phyloP scores from a whole-genome alignment of 495 filamentous ascomycete genomes.

The Talaromyces ruber region DNA sequence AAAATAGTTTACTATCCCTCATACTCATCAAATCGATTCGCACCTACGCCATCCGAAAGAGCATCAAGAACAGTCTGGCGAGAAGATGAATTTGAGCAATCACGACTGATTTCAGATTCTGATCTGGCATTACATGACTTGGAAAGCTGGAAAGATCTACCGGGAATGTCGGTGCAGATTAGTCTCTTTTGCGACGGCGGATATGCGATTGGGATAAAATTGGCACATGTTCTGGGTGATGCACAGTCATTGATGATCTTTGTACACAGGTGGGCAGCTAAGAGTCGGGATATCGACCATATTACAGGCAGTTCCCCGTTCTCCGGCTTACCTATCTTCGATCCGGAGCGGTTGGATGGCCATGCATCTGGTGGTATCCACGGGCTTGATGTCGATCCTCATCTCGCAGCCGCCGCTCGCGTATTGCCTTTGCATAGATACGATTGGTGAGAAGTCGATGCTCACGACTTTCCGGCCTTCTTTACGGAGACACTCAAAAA shows the following conservation, averaged over 20 bases:
- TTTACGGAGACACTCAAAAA: not conserved
- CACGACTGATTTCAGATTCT: not conserved
- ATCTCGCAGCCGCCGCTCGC: not conserved
- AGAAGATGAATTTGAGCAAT: not conserved
- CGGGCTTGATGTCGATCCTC: not conserved
- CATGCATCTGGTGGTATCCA: not conserved
- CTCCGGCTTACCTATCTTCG: not conserved
- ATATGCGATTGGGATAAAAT: slow-evolving; percentile 4
- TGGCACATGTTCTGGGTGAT: slow-evolving; percentile 4
- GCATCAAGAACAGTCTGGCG: not conserved
- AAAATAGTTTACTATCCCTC: slow-evolving; percentile 1
- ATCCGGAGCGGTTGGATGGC: not conserved
- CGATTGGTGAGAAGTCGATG: not conserved
- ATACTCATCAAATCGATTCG: not conserved
- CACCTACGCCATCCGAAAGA: not conserved
- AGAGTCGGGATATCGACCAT: not conserved
- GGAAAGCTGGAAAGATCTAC: not conserved
- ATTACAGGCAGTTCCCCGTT: not conserved
- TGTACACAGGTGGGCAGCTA: slow-evolving; percentile 3
- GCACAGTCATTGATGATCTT: slow-evolving; percentile 7
- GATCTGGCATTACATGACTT: slow-evolving; percentile 3
- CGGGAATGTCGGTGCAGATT: slow-evolving; percentile 4
- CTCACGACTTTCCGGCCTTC: not conserved
- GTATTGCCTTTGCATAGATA: not conserved
- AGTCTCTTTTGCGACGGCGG: slow-evolving; percentile 6